Evolutionary conservation across 345 rosid genomes (phyloP).

Genomic region (Eucalyptus shirleyi): DNA sequence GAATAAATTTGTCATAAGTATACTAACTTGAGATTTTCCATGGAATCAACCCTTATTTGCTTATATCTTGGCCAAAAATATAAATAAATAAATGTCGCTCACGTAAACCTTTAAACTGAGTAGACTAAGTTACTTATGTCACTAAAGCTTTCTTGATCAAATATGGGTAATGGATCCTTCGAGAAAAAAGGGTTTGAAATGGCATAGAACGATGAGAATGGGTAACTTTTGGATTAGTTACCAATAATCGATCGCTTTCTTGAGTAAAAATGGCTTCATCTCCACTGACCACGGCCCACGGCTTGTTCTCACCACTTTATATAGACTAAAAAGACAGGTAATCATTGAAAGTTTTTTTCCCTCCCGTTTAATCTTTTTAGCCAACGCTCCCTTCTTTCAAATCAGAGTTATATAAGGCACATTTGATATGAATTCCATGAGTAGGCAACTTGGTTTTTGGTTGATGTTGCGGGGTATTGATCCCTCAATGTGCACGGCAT

Average conservation of each 20-base stretch:
- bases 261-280: background rate
- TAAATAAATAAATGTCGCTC: background rate
- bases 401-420: background rate
- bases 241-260: background rate
- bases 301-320: background rate
- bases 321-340: background rate
- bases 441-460: background rate
- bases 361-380: background rate
- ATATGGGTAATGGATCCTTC: background rate
- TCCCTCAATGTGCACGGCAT: background rate
- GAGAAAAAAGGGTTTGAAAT: background rate
- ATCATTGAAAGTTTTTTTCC: background rate
- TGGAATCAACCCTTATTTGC: background rate
- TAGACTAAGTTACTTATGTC: background rate
- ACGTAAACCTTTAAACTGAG: no score
- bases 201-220: background rate
- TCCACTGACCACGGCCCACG: background rate
- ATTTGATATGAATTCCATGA: background rate
- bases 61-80: background rate
- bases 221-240: background rate
- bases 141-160: background rate
- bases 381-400: background rate
- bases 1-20: accelerated
- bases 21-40: accelerated
- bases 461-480: background rate